Percentiles rank a stretch among this genome's conserved stretches.
Evolutionary conservation across 164 flowering plant genomes (phyloP).

Genomic region (Nymphaea thermarum): DNA sequence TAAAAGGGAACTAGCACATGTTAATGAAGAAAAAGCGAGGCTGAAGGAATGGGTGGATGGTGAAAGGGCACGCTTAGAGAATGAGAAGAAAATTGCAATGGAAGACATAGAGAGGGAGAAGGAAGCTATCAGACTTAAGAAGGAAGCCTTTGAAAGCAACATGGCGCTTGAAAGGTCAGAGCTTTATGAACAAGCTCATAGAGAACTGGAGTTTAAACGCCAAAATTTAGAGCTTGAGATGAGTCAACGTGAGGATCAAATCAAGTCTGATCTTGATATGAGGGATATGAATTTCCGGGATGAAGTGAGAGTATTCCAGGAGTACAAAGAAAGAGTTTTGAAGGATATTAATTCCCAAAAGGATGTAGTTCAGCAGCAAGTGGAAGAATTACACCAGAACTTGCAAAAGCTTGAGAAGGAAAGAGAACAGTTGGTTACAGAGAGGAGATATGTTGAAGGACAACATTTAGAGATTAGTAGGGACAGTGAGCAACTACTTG

Average conservation of each 20-base stretch:
- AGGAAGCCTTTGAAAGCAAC: constrained; percentile 46
- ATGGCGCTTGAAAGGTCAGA: constrained; percentile 45
- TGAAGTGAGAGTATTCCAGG: constrained; percentile 41
- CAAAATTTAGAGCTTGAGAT: constrained; percentile 45
- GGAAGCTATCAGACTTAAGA: constrained; percentile 47
- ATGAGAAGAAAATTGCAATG: constrained; percentile 26
- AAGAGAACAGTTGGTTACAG: constrained; percentile 24
- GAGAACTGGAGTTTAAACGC: constrained; percentile 33
- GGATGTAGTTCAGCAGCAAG: constrained; percentile 36
- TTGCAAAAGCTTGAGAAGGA: constrained; percentile 36
- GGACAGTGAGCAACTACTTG: constrained; percentile 55
- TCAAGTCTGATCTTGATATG: constrained; percentile 37
- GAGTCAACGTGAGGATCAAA: constrained; percentile 37
- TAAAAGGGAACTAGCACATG: constrained; percentile 21
- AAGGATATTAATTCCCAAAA: constrained; percentile 28
- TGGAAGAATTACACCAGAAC: constrained; percentile 46
- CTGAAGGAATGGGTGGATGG: constrained; percentile 25
- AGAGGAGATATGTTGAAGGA: constrained; percentile 40
- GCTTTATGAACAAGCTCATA: constrained; percentile 35
- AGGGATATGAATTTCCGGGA: constrained; percentile 33
- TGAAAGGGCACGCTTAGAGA: constrained; percentile 45
- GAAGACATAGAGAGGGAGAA: constrained; percentile 37
- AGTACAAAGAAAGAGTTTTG: constrained; percentile 31
- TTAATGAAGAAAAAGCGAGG: constrained; percentile 38
- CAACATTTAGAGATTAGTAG: constrained; percentile 49